Conservation (phyloP, 2,329 filamentous ascomycete species). For the Aspergillus ustus region DNA sequence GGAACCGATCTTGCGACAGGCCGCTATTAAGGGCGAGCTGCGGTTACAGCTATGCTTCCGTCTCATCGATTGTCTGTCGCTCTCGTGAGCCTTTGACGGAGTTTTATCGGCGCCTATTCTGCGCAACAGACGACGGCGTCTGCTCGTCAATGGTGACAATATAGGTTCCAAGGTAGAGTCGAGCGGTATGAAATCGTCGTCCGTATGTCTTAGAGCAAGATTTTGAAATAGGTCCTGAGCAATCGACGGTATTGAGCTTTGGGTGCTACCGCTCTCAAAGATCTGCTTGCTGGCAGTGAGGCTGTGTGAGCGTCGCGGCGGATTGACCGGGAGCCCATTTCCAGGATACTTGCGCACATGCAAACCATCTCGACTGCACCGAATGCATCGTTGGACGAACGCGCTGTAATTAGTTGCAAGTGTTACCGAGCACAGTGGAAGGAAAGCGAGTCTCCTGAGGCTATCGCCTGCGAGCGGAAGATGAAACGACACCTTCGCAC, state of each 20-base stretch:
- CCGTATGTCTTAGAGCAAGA: slow-evolving; percentile 17
- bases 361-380: background rate
- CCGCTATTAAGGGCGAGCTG: slow-evolving; percentile 1
- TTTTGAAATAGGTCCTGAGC: slow-evolving; percentile 25
- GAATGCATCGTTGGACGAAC: slow-evolving; percentile 27
- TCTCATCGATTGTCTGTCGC: slow-evolving; percentile 4
- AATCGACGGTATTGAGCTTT: slow-evolving; percentile 24
- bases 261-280: slow-evolving; percentile 14
- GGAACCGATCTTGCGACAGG: background rate
- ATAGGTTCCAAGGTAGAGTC: slow-evolving; percentile 28
- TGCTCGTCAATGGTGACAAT: slow-evolving; percentile 20
- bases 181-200: slow-evolving; percentile 27
- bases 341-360: slow-evolving; percentile 24
- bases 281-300: slow-evolving; percentile 30
- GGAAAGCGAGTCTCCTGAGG: slow-evolving; percentile 30
- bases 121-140: slow-evolving; percentile 15
- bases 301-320: slow-evolving; percentile 33
- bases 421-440: slow-evolving; percentile 40
- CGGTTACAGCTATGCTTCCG: slow-evolving; percentile 1
- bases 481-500: slow-evolving; percentile 31
- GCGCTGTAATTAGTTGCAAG: slow-evolving; percentile 36
- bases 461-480: slow-evolving; percentile 3
- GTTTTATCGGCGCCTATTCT: slow-evolving; percentile 16
- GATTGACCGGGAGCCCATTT: slow-evolving; percentile 33
- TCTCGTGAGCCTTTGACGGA: slow-evolving; percentile 19